Evolutionary conservation across 805 yeast genomes (phyloP), one percentile per base, ranked within the genome.

Genomic region (Millerago galiae): DNA sequence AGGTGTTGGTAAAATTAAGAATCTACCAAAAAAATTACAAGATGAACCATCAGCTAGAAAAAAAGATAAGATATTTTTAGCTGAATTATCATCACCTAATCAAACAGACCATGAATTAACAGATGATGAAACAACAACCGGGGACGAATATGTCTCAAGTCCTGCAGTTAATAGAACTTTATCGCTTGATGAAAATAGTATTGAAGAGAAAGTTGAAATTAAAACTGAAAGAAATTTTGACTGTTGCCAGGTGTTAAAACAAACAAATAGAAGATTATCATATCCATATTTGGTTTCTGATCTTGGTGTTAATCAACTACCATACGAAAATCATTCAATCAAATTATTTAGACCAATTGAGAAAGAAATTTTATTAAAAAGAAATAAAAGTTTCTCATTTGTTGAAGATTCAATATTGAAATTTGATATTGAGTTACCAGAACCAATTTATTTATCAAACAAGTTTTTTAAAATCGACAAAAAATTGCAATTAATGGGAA

Each of bases 241-340:
- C 18, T 41, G 43, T 25, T 34, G 37, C 21, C 42, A 46, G 7
- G 51, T 55, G 30, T 15, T 37, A 8, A 9, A n/a, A n/a, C 44
- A 65, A 15, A 33, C 66, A 17, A 53, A 56, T 13, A 51, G 75
- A 52, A 55, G 75, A 38, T 54, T 58, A 15, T 66, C 75, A n/a
- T 59, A 62, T 35, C 75, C 75, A 1, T 56, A 57, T 6, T 45
- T 64, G 9, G 41, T 51, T 13, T 38, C 50, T 3, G 75, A 70
- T 25, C 29, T 68, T 11, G 66, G 60, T 40, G 38, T 5, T 10
- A 17, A 10, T 14, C 34, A 31, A 15, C 15, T 31, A 5, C 5
- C 16, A 5, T 31, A 31, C 15, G n/a, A 16, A 31, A 31, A 31
- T 53, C 1, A 43, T 53, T 32, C 55, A 58, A 5, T 46, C 67